Base-by-base conservation (phyloP, 2,329 filamentous ascomycete species). In the Pseudopithomyces maydicus region DNA sequence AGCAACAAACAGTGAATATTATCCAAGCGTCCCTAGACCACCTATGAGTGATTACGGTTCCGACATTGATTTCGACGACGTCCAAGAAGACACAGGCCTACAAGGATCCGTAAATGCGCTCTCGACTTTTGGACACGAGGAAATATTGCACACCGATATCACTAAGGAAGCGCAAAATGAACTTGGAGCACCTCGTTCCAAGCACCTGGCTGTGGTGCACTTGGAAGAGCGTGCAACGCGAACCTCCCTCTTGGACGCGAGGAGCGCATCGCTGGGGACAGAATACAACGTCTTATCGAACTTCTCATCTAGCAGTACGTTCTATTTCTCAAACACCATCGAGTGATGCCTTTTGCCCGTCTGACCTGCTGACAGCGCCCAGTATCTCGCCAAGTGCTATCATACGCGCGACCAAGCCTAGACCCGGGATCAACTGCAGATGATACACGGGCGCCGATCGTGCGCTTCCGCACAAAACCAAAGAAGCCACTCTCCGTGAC, bases 401-500 rank as follows among this genome's bases (percentile, higher is more conserved):
- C 58, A 10, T 47, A 55, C 11, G 20, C 43, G 20, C n/a, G 39
- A 22, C 46, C 15, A 20, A 45, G 7, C 20, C 33, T 29, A 50
- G 39, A 49, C 22, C 26, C 36, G 2, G 35, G 35, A 4, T 11
- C 52, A 6, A 39, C 36, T 36, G 51, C 56, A 20, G 54, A 62
- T 8, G 68, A 88, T 69, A 73, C 73, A 8, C 79, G 82, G 57
- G 82, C 87, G 8, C 93, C 92, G 0, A 78, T 97, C 2, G 84
- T 92, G 60, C 86, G 90, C 33, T 97, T 96, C 67, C 88, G 93
- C 36, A 87, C 86, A 1, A 88, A 84, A 54, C 91, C 91, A 0
- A 88, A 84, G 69, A 94, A 91, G 71, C 87, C 90, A 0, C 82
- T 98, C 7, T 92, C 90, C 0, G 95, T 98, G 1, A 92, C 91